phyloP scores from a whole-genome alignment of 2,329 filamentous ascomycete species.

The Cladosporium sp. region DNA sequence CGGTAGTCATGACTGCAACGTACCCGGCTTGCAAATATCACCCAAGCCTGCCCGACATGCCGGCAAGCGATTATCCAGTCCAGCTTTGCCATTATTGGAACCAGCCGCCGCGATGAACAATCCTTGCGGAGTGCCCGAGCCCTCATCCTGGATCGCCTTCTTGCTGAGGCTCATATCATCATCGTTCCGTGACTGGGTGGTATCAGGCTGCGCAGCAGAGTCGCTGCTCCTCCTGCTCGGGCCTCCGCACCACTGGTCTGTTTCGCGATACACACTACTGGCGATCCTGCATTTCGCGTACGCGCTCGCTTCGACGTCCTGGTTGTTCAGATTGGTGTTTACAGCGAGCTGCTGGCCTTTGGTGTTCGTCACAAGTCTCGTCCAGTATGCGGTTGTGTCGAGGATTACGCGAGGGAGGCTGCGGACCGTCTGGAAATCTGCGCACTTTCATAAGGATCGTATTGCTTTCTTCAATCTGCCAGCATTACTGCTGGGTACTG shows the following conservation, averaged over 20 bases:
- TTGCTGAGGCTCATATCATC: background rate
- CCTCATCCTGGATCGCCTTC: background rate
- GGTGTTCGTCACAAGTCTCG: conserved; percentile 39
- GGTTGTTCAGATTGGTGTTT: conserved; percentile 43
- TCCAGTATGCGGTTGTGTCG: conserved; percentile 40
- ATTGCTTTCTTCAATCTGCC: conserved; percentile 46
- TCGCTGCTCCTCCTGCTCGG: conserved; percentile 19
- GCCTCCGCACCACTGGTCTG: conserved; percentile 18
- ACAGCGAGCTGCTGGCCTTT: conserved; percentile 36
- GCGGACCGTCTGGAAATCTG: conserved; percentile 36
- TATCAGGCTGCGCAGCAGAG: conserved; percentile 25
- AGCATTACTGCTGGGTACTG: conserved; percentile 49
- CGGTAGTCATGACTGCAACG: too few relatives aligned
- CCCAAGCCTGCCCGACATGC: background rate
- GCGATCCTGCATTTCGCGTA: conserved; percentile 38
- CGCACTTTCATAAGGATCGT: conserved; percentile 48
- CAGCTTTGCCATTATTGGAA: background rate
- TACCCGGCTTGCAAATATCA: too few relatives aligned
- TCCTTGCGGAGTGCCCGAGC: background rate
- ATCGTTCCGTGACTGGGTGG: conserved; percentile 23
- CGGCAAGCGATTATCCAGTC: background rate
- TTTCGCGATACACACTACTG: conserved; percentile 37
- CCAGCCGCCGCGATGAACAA: background rate
- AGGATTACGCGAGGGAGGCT: conserved; percentile 39
- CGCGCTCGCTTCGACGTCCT: conserved; percentile 25